Base-by-base conservation (phyloP, 1,284 basidiomycete species). In the Cystobasidium pallidum region DNA sequence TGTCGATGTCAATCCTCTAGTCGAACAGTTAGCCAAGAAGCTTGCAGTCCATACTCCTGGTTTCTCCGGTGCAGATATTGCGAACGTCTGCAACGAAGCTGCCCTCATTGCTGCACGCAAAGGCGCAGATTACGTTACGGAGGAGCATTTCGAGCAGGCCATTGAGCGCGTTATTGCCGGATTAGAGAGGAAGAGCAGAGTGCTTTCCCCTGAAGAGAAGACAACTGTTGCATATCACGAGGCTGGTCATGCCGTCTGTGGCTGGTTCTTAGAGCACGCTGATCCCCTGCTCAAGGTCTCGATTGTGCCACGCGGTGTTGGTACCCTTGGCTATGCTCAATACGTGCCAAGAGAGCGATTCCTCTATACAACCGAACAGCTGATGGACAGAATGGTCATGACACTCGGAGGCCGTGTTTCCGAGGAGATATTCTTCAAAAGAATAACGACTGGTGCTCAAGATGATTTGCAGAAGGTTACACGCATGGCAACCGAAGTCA, bases 191-290 rank as follows among this genome's bases (percentile, higher is more conserved):
- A 98, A 98, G 87, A 93, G 89, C 75, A 86, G 94, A 74, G 91
- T 99, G 47, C 84, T 99, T 59, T 94, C 91, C 78, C 87, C 89
- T 47, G 92, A 97, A 77, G 96, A 99, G 86, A 99, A 99, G 88
- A 94, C 89, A 84, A 98, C 92, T 0, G 95, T 99, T 39, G 96
- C 96, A 2, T 98, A 99, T 81, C 96, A 99, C 81, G 96, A 99
- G 85, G 96, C 96, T 39, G 96, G 95, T 0, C 95, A 99, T 82
- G 95, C 96, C 28, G 89, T 99, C 61, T 95, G 92, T 79, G 95
- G 95, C 21, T 99, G 96, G 95, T 98, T 92, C 86, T 82, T 98
- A 76, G 93, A 98, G 83, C 91, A 95, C 77, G 95, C 95, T 66
- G 94, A 98, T 81, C 96, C 96, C 45, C 82, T 99, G 10, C 72